Evolutionary conservation across 2,329 filamentous ascomycete species (phyloP), one percentile per base, ranked within the genome.

Genomic region (Clarireedia homoeocarpa): DNA sequence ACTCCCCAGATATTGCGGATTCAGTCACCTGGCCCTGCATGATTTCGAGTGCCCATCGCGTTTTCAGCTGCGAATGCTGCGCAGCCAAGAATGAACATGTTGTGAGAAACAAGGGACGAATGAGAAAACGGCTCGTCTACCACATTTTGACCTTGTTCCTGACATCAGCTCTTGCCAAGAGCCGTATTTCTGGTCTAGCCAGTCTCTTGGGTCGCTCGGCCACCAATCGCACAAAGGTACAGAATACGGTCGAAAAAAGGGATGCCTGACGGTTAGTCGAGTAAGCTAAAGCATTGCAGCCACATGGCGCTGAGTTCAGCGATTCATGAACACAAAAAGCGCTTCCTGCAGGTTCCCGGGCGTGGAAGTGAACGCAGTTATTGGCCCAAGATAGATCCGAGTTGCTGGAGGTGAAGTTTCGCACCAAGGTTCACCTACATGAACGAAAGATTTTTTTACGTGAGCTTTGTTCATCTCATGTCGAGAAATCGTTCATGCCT

Each of bases 101-200:
- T 12, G 20, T 24, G 10, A 48, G 10, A 20, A 10, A 10, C 10
- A 39, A 47, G 23, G 40, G 10, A 30, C 52, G 23, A 54, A 42
- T 49, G 20, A 54, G 34, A 5, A 27, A 34, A 40, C 45, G 24
- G 30, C 45, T 49, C 52, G 52, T 40, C 45, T 42, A 24, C 45
- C 45, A 49, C 44, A 53, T 30, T 53, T 48, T 12, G 44, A 53
- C 27, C 36, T 6, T 4, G 45, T 54, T 49, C 52, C 45, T 54
- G 52, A 24, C 36, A 49, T 49, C 52, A 54, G 52, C 34, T 40
- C n/a, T 49, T 24, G 44, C 52, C 38, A 54, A 24, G 23, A 2
- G 14, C 36, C 27, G 12, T 24, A 6, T n/a, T 6, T 26, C 14
- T 39, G n/a, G 23, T 39, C 23, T 9, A 17, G 34, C 51, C 51